A percentile compares a stretch with the other conserved stretches of the same genome.
phyloP scores from a whole-genome alignment of 176 grass and related monocot genomes.

The Rhynchospora tenuis region DNA sequence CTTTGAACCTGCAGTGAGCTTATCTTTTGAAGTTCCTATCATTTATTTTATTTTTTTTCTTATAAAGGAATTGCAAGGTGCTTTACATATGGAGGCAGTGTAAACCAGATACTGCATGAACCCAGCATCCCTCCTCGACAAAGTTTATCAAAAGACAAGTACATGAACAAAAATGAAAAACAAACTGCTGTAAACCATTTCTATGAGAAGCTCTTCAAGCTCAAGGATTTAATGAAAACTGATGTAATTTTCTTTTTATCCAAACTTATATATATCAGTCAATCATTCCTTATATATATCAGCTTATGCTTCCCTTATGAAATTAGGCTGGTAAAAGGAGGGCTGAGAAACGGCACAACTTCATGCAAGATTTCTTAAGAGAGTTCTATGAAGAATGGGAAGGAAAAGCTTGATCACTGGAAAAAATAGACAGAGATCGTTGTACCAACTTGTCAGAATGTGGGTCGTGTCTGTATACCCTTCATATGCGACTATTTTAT shows the following conservation, averaged over 20 bases:
- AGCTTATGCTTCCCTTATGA: not conserved
- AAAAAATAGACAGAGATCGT: not conserved
- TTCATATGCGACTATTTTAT: not conserved
- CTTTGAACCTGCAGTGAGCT: not conserved
- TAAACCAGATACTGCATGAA: constrained; percentile 61
- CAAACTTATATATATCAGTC: not conserved
- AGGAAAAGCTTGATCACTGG: constrained; percentile 50
- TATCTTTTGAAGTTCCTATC: not conserved
- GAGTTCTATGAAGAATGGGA: constrained; percentile 94
- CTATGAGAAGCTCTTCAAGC: constrained; percentile 90
- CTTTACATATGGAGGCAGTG: constrained; percentile 92
- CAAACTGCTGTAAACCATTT: constrained; percentile 92
- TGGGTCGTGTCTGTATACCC: not conserved
- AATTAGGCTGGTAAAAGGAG: constrained; percentile 72
- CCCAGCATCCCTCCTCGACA: constrained; percentile 59
- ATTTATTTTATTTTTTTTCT: constrained; percentile 5
- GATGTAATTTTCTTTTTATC: constrained; percentile 45
- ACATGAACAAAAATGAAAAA: constrained; percentile 81
- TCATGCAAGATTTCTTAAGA: constrained; percentile 75
- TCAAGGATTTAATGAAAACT: constrained; percentile 96
- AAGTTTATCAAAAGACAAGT: constrained; percentile 73
- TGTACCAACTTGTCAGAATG: not conserved
- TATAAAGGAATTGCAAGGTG: constrained; percentile 74
- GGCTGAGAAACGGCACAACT: constrained; percentile 73
- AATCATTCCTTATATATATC: not conserved